Conservation (phyloP, 2,329 filamentous ascomycete species). For the Cladosporium velox region DNA sequence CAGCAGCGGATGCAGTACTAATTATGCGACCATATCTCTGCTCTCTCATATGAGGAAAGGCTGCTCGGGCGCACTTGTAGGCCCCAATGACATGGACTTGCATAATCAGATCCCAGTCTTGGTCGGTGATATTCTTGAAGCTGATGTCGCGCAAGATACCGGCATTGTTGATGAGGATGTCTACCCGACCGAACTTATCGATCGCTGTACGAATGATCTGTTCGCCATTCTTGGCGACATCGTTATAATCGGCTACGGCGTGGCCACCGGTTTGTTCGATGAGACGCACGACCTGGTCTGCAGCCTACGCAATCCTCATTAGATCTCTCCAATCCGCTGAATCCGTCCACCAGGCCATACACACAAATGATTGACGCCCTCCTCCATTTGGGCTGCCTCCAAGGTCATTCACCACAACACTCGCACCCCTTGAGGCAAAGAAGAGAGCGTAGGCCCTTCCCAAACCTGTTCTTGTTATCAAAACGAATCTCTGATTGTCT, state of each 20-base stretch:
- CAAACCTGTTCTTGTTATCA: constrained; percentile 40
- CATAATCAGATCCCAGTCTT: constrained; percentile 95
- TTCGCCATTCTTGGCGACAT: constrained; percentile 81
- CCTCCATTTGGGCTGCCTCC: constrained; percentile 92
- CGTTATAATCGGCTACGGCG: constrained; percentile 96
- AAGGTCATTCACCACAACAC: constrained; percentile 94
- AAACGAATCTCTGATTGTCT: too few species aligned
- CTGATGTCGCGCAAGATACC: constrained; percentile 92
- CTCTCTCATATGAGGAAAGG: constrained; percentile 97
- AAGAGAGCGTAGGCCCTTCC: constrained; percentile 80
- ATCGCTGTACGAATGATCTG: constrained; percentile 90
- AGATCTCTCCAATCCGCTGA: neutral
- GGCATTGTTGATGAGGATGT: constrained; percentile 96
- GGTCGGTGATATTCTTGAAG: constrained; percentile 98
- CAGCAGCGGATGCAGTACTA: constrained; percentile 94
- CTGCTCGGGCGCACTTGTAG: constrained; percentile 92
- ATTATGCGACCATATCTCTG: constrained; percentile 97
- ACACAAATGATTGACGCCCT: constrained; percentile 77
- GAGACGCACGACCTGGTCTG: constrained; percentile 79
- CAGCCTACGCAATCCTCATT: constrained; percentile 58
- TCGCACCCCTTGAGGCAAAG: constrained; percentile 88
- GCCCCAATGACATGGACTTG: constrained; percentile 89
- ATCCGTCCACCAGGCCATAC: too few species aligned
- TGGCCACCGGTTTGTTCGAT: constrained; percentile 88
- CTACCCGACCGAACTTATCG: constrained; percentile 78